A percentile compares a stretch with the other conserved stretches of the same genome.
Evolutionary conservation across 352 stramenopile genomes (phyloP).

Genomic region (Thalassiosira mediterranea): DNA sequence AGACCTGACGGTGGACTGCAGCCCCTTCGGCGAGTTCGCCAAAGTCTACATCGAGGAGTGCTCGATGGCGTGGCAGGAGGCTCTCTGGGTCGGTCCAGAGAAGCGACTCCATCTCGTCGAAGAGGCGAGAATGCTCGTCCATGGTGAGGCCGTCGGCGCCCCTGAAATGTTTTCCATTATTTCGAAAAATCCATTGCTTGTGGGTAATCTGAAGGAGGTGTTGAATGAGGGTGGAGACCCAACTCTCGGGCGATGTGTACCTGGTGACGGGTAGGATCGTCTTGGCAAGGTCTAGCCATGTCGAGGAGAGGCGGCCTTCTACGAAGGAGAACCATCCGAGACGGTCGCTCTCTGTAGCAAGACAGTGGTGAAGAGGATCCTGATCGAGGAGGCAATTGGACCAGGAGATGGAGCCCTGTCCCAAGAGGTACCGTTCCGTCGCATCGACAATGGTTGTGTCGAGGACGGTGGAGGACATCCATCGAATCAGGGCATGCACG

Average conservation of each 20-base stretch:
- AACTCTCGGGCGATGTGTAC: background rate
- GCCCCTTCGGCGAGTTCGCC: background rate
- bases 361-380: background rate
- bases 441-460: background rate
- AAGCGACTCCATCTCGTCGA: background rate
- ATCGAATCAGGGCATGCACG: too few relatives aligned
- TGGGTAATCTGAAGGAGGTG: conserved; percentile 9
- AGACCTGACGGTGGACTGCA: background rate
- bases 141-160: conserved; percentile 4
- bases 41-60: conserved; percentile 11
- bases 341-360: conserved; percentile 2
- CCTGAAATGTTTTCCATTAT: conserved; percentile 8
- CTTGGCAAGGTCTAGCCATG: background rate
- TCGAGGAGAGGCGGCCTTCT: too few relatives aligned
- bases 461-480: too few relatives aligned
- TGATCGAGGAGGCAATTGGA: background rate
- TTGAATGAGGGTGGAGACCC: background rate
- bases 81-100: conserved; percentile 7
- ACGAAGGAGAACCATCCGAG: conserved; percentile 32
- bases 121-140: conserved; percentile 7
- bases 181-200: conserved; percentile 23
- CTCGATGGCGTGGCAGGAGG: conserved; percentile 7
- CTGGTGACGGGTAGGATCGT: too few relatives aligned
- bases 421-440: conserved; percentile 6
- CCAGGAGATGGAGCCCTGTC: background rate